These are phyloP conservation scores for Immersiella caudata DNA, from an alignment of 495 filamentous ascomycete species.

Conservation along the genomic window DNA sequence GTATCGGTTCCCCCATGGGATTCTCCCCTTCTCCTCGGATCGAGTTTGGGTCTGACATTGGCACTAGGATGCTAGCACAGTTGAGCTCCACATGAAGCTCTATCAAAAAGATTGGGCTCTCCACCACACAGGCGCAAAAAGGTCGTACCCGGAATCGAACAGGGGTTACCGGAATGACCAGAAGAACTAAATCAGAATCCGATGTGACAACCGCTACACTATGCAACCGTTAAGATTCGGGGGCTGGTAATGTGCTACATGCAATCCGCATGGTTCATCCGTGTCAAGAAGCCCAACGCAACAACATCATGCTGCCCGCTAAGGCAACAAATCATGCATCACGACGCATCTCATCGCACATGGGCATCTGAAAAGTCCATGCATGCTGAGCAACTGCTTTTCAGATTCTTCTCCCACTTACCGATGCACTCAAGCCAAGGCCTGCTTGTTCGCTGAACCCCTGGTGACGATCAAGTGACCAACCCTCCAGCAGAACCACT, in stretches of 20 bases:
- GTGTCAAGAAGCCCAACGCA: too few relatives aligned
- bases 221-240: neutral
- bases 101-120: neutral
- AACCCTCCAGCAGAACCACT: too few relatives aligned
- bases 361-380: too few relatives aligned
- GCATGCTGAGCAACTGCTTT: too few relatives aligned
- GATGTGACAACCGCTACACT: neutral
- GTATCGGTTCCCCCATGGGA: neutral
- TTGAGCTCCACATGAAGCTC: neutral
- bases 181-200: neutral
- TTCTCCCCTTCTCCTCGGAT: neutral
- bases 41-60: neutral
- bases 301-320: too few relatives aligned
- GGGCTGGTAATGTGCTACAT: neutral
- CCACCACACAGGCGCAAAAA: slow-evolving; percentile 2
- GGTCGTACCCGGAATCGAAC: slow-evolving; percentile 42
- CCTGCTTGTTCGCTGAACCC: too few relatives aligned
- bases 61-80: neutral
- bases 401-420: too few relatives aligned
- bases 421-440: too few relatives aligned
- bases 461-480: too few relatives aligned
- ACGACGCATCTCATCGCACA: too few relatives aligned
- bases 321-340: too few relatives aligned
- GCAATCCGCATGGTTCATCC: too few relatives aligned
- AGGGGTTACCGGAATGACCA: slow-evolving; percentile 33